Conservation (phyloP, 2,329 filamentous ascomycete genomes). For the Fusarium torreyae region DNA sequence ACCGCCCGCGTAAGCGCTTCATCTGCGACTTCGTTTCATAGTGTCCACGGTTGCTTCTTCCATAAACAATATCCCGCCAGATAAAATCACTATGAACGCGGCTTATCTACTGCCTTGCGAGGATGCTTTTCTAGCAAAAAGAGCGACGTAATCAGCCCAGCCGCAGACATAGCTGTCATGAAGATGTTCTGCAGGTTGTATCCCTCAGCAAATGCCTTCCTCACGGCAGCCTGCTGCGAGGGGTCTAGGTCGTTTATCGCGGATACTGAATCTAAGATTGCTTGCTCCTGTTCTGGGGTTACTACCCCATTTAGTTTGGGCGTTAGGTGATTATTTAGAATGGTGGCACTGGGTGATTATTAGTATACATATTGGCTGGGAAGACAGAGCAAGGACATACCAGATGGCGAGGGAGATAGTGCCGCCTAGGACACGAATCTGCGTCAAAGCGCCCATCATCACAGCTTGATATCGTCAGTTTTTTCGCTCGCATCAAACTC, state of each 20-base stretch:
- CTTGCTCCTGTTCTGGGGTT: background rate
- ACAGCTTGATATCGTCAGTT: background rate
- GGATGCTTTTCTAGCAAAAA: conserved; percentile 5
- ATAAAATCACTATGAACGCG: too few relatives aligned
- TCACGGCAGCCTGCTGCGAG: background rate
- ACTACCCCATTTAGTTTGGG: background rate
- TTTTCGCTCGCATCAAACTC: rapidly evolving
- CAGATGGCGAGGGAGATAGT: conserved; percentile 16
- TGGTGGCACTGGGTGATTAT: background rate
- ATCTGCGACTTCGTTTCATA: too few relatives aligned
- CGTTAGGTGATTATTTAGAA: conserved; percentile 4
- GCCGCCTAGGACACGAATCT: conserved; percentile 14
- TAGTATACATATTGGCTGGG: rapidly evolving
- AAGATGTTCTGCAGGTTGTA: conserved; percentile 15
- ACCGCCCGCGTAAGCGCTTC: too few relatives aligned
- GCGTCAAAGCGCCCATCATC: conserved; percentile 14
- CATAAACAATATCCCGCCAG: too few relatives aligned
- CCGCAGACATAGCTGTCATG: conserved; percentile 8
- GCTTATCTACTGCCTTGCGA: background rate
- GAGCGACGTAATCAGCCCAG: background rate
- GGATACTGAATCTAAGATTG: conserved; percentile 1
- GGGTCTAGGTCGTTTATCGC: background rate
- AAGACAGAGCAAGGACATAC: rapidly evolving
- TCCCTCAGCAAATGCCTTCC: background rate
- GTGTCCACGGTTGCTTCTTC: too few relatives aligned